Evolutionary conservation across 345 rosid genomes (phyloP).

Genomic region (Bruguiera parviflora): DNA sequence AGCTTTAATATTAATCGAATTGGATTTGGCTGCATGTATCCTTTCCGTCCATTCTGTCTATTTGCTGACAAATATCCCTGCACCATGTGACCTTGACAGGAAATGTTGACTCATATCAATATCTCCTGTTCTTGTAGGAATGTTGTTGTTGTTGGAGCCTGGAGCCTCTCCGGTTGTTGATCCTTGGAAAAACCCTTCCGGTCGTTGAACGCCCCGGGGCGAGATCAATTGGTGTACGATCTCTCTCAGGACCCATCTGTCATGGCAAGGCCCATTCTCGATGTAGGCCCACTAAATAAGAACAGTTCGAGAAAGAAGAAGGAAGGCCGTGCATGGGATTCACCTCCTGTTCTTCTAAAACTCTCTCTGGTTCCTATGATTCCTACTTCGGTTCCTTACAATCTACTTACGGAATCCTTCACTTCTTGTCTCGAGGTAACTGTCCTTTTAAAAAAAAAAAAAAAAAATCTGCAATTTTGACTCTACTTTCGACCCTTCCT

Average conservation of each 20-base stretch:
- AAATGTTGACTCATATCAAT: not conserved
- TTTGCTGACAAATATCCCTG: not conserved
- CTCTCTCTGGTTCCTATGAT: too few species aligned
- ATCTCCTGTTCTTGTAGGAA: not conserved
- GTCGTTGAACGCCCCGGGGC: slow-evolving; percentile 78
- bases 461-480: not conserved
- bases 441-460: not conserved
- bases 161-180: slow-evolving; percentile 68
- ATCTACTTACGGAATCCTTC: slow-evolving; percentile 57
- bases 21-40: not conserved
- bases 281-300: too few species aligned
- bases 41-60: not conserved
- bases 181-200: slow-evolving; percentile 92
- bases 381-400: too few species aligned
- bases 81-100: not conserved
- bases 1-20: not conserved
- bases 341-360: too few species aligned
- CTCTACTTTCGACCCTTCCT: not conserved
- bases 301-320: too few species aligned
- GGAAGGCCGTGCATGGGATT: too few species aligned
- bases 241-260: slow-evolving; percentile 6
- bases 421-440: slow-evolving; percentile 81
- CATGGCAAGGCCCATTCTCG: too few species aligned
- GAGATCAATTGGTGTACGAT: slow-evolving; percentile 72
- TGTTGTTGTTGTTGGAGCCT: slow-evolving; percentile 39